Evolutionary conservation across 192 early-diverging fungal genomes (phyloP).

Genomic region (Paraglomus occultum): DNA sequence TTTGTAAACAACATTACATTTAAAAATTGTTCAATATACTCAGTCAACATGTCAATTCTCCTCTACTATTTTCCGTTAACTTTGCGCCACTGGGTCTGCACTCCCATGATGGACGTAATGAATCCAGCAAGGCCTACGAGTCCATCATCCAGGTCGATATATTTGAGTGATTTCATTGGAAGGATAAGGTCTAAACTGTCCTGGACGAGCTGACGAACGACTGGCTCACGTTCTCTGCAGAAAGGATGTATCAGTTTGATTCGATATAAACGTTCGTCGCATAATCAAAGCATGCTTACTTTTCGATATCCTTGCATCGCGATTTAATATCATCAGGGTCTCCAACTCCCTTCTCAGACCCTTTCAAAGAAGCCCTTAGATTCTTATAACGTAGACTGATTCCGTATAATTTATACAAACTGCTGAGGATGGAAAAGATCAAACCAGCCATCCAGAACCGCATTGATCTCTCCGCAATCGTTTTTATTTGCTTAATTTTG

Average conservation of each 20-base stretch:
- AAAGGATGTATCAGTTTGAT: constrained; percentile 24
- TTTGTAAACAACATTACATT: too few relatives aligned
- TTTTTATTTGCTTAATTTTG: constrained; percentile 64
- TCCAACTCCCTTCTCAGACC: constrained; percentile 33
- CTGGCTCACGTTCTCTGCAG: constrained; percentile 54
- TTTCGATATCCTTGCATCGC: constrained; percentile 42
- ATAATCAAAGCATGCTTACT: constrained; percentile 32
- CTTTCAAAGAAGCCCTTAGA: constrained; percentile 20
- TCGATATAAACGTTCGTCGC: background rate
- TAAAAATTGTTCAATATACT: background rate
- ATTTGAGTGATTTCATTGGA: constrained; percentile 67
- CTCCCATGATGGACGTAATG: constrained; percentile 68
- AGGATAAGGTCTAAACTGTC: constrained; percentile 70
- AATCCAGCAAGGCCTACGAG: constrained; percentile 69
- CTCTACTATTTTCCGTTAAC: constrained; percentile 34
- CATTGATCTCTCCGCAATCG: constrained; percentile 53
- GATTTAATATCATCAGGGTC: constrained; percentile 41
- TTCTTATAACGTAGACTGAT: constrained; percentile 45
- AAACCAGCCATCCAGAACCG: constrained; percentile 71
- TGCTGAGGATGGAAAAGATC: constrained; percentile 55
- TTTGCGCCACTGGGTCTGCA: constrained; percentile 53
- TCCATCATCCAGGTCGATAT: constrained; percentile 63
- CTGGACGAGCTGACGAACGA: constrained; percentile 54
- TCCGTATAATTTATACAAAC: constrained; percentile 65
- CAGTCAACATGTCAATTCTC: background rate